Evolutionary conservation across 1,284 basidiomycete species (phyloP), one percentile per base, ranked within the genome.

Genomic region (Ustilago xerochloae): DNA sequence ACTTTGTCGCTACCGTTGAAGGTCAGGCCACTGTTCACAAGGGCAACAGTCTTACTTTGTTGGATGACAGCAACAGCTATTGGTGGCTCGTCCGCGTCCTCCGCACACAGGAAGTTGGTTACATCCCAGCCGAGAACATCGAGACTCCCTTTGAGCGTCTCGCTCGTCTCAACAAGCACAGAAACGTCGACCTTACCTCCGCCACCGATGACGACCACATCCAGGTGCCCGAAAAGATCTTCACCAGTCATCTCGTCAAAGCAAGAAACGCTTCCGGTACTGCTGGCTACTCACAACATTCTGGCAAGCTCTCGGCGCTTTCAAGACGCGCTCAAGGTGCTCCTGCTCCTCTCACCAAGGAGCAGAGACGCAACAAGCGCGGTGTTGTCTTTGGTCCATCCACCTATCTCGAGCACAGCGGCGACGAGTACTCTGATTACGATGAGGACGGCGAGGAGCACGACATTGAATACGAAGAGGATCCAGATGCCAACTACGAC

Each of bases 101-200:
- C 48, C 58, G 80, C 35, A 82, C 81, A 3, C 94, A 98, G 85
- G 95, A 97, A 81, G 93, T 99, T n/a, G 96, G 96, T 1, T 99
- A 99, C 85, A 99, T 99, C 55, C 96, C 96, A 16, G 96, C 96
- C 0, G 96, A 99, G 86, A 99, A 99, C 85, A 97, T 99, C 80
- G 97, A 99, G 85, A 99, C 97, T 0, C 97, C 96, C 0, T 97
- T 94, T 80, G 96, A 99, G 85, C 89, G 96, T 48, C 89, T 99
- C 22, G 96, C 96, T 0, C 88, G 96, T 64, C 88, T 99, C 62
- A 99, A 99, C 87, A 98, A 98, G 85, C 94, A 97, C 84, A 89
- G 95, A 35, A 99, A 99, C 85, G 92, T 99, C 61, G 96, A 98
- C 52, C 77, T 84, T 63, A 78, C 82, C 20, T 78, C 77, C 8